phyloP scores from a whole-genome alignment of 345 rosid species.

The Syzygium grande region DNA sequence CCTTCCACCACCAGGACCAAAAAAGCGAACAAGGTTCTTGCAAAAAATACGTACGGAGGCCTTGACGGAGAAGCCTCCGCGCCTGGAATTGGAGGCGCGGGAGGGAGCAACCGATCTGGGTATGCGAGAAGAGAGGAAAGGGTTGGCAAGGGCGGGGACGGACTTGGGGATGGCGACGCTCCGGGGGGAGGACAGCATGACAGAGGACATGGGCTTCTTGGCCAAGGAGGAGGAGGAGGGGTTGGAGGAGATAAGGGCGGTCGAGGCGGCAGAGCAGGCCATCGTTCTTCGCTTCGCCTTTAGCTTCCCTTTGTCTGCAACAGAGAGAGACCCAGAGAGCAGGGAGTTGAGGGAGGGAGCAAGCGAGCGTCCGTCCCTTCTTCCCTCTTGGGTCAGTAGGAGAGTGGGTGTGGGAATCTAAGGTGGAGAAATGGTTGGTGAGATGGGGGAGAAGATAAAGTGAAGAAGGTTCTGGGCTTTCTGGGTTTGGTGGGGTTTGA shows the following conservation, averaged over 20 bases:
- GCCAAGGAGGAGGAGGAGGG: conserved; percentile 19
- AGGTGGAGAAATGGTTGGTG: conserved; percentile 18
- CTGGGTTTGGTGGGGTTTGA: neutral
- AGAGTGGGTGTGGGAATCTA: conserved; percentile 4
- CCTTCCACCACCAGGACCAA: neutral
- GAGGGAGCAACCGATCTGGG: conserved; percentile 31
- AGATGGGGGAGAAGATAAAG: conserved; percentile 3
- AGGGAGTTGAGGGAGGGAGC: neutral
- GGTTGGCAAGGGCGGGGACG: conserved; percentile 28
- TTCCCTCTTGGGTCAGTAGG: neutral
- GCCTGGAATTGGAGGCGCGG: conserved; percentile 29
- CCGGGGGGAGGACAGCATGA: conserved; percentile 21
- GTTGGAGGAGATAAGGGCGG: conserved; percentile 47
- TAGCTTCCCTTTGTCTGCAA: neutral
- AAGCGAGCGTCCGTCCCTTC: neutral
- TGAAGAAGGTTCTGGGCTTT: neutral
- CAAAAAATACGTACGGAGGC: conserved; percentile 38
- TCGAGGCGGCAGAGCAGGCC: conserved; percentile 69
- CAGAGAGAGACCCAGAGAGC: neutral
- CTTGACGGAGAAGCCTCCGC: conserved; percentile 46
- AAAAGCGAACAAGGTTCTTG: neutral
- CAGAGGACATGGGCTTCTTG: conserved; percentile 24
- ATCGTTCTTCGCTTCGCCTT: conserved; percentile 5
- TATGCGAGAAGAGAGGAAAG: conserved; percentile 38
- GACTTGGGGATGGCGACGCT: conserved; percentile 32